phyloP scores from a whole-genome alignment of 2,329 filamentous ascomycete genomes.

The Orbilia ellipsospora region DNA sequence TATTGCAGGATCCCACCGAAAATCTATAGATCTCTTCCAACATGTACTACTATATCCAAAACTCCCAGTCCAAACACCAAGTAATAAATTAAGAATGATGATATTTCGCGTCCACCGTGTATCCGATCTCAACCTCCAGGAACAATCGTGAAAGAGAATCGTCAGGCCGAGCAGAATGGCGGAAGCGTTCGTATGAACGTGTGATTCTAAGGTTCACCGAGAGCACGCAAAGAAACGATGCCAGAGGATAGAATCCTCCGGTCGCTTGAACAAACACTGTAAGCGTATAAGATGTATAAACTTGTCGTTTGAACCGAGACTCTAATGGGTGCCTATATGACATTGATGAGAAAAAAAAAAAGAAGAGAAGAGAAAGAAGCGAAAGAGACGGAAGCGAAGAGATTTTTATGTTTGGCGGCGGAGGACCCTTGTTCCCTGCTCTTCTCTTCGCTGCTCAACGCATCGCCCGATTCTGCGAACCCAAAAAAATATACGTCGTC shows the following conservation, averaged over 20 bases:
- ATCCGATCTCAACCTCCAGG: slow-evolving; percentile 55
- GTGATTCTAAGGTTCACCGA: slow-evolving; percentile 81
- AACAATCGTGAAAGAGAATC: slow-evolving; percentile 42
- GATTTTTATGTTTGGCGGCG: slow-evolving; percentile 52
- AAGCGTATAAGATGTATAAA: slow-evolving; percentile 59
- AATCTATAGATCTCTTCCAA: background rate
- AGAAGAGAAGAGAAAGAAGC: slow-evolving; percentile 66
- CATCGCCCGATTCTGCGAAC: slow-evolving; percentile 57
- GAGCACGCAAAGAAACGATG: slow-evolving; percentile 86
- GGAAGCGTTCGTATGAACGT: slow-evolving; percentile 43
- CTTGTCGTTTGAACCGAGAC: slow-evolving; percentile 87
- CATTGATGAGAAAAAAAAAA: slow-evolving; percentile 66
- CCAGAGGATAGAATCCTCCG: slow-evolving; percentile 65
- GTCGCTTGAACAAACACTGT: slow-evolving; percentile 91
- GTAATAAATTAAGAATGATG: background rate
- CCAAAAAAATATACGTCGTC: slow-evolving; percentile 69
- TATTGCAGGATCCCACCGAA: background rate
- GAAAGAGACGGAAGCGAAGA: slow-evolving; percentile 60
- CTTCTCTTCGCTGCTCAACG: slow-evolving; percentile 32
- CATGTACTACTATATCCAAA: background rate
- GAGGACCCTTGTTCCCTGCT: slow-evolving; percentile 45
- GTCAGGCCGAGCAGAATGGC: slow-evolving; percentile 55
- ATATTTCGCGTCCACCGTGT: slow-evolving; percentile 54
- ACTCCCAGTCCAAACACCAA: background rate
- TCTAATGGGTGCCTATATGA: slow-evolving; percentile 93